phyloP scores from a whole-genome alignment of 768 basidiomycete genomes.

The Rhizopogon vinicolor region DNA sequence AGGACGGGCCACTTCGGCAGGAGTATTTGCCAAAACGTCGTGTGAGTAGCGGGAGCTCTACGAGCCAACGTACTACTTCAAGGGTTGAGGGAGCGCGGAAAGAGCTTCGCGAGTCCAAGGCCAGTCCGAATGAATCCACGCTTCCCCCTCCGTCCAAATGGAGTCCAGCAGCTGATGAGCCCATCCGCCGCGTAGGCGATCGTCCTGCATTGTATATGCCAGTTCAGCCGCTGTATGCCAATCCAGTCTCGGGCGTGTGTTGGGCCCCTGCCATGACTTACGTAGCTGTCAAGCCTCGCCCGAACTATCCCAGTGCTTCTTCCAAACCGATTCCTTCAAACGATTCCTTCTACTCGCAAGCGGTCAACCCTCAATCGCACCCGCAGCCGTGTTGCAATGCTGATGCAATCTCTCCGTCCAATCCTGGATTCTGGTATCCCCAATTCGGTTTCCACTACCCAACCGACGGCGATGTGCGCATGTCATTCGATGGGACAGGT shows the following conservation, averaged over 20 bases:
- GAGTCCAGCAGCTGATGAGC: slow-evolving; percentile 80
- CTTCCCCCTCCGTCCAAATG: slow-evolving; percentile 76
- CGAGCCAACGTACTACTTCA: neutral
- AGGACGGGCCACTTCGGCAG: slow-evolving; percentile 77
- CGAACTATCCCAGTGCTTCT: slow-evolving; percentile 16
- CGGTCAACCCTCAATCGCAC: slow-evolving; percentile 43
- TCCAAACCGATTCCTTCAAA: slow-evolving; percentile 14
- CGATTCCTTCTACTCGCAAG: slow-evolving; percentile 2
- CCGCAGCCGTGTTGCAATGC: slow-evolving; percentile 55
- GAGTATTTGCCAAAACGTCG: slow-evolving; percentile 78
- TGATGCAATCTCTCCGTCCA: slow-evolving; percentile 40
- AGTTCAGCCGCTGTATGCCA: slow-evolving; percentile 45
- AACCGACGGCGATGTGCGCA: slow-evolving; percentile 37
- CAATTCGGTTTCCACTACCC: slow-evolving; percentile 53
- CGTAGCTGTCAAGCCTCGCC: slow-evolving; percentile 16
- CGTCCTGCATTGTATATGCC: slow-evolving; percentile 62
- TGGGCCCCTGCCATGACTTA: slow-evolving; percentile 12
- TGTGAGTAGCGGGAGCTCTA: slow-evolving; percentile 13
- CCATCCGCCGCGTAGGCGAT: slow-evolving; percentile 52
- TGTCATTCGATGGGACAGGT: slow-evolving; percentile 38
- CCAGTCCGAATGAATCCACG: slow-evolving; percentile 21
- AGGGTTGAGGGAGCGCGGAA: neutral
- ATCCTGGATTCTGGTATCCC: slow-evolving; percentile 57
- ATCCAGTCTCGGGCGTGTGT: slow-evolving; percentile 25
- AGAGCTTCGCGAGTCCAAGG: neutral